These are phyloP conservation scores for Phlyctochytrium bullatum DNA, from an alignment of 192 early-diverging fungal genomes.

Conservation along the genomic window DNA sequence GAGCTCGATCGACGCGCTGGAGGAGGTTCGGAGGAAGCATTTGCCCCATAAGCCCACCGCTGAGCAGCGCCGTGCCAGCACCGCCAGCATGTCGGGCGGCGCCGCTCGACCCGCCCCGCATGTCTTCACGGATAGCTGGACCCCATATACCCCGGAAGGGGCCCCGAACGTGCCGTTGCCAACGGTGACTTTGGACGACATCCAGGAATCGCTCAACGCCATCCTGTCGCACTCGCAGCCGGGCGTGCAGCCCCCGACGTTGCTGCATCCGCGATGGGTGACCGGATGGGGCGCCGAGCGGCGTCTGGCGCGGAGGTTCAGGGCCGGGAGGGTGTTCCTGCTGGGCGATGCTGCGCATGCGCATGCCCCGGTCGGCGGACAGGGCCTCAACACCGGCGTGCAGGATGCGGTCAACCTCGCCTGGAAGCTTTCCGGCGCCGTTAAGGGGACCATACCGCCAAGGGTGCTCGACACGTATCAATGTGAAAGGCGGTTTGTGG, in stretches of 20 bases:
- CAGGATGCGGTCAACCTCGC: constrained; percentile 20
- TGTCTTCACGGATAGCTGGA: too few species aligned
- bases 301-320: not conserved
- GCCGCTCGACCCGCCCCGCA: not conserved
- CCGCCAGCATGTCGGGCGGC: too few species aligned
- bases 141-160: too few species aligned
- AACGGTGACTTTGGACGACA: not conserved
- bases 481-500: constrained; percentile 3
- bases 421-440: constrained; percentile 13
- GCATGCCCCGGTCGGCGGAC: constrained; percentile 14
- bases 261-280: not conserved
- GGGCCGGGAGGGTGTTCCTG: constrained; percentile 13
- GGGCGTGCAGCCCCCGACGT: not conserved
- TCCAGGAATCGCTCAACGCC: not conserved
- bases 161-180: not conserved
- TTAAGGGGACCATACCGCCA: constrained; percentile 1
- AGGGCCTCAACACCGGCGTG: constrained; percentile 19
- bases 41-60: too few species aligned
- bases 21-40: too few species aligned
- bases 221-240: not conserved
- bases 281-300: constrained; percentile 1
- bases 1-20: not conserved
- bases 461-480: constrained; percentile 1
- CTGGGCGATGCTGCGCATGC: constrained; percentile 13
- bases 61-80: too few species aligned